A percentile compares a stretch with the other conserved stretches of the same genome.
Evolutionary conservation across 2,329 filamentous ascomycete genomes (phyloP).

Genomic region (Cladosporium sp.): DNA sequence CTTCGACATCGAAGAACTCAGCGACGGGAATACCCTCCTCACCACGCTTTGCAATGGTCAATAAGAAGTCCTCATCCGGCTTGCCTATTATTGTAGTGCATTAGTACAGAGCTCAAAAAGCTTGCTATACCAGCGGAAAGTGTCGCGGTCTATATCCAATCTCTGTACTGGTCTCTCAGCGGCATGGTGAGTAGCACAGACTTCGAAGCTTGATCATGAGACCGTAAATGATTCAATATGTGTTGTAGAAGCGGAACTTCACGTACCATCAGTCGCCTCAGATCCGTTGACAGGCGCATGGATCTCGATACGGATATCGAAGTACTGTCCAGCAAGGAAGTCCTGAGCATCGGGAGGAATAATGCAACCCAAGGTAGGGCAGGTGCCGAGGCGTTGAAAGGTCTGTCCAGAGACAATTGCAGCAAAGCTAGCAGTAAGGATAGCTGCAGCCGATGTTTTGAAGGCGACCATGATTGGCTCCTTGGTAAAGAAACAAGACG

Average conservation of each 20-base stretch:
- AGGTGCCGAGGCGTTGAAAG: slow-evolving; percentile 57
- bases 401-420: slow-evolving; percentile 46
- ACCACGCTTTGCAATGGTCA: slow-evolving; percentile 69
- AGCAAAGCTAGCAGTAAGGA: slow-evolving; percentile 3
- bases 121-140: background rate
- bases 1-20: slow-evolving; percentile 67
- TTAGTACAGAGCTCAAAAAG: background rate
- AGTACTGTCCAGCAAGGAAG: slow-evolving; percentile 80
- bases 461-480: slow-evolving; percentile 20
- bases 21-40: slow-evolving; percentile 55
- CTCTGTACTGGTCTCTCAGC: too few relatives aligned
- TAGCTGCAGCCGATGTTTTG: slow-evolving; percentile 13
- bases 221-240: background rate
- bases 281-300: slow-evolving; percentile 65
- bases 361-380: slow-evolving; percentile 56
- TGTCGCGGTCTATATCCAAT: too few relatives aligned
- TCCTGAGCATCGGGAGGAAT: slow-evolving; percentile 64
- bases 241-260: background rate
- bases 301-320: slow-evolving; percentile 80
- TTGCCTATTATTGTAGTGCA: slow-evolving; percentile 37
- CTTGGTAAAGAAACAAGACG: background rate
- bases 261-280: slow-evolving; percentile 60
- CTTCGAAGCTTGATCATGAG: too few relatives aligned
- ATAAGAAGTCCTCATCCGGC: slow-evolving; percentile 73
- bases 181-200: too few relatives aligned